phyloP scores from a whole-genome alignment of 169 alveolate genomes.

The Plasmodium adleri region DNA sequence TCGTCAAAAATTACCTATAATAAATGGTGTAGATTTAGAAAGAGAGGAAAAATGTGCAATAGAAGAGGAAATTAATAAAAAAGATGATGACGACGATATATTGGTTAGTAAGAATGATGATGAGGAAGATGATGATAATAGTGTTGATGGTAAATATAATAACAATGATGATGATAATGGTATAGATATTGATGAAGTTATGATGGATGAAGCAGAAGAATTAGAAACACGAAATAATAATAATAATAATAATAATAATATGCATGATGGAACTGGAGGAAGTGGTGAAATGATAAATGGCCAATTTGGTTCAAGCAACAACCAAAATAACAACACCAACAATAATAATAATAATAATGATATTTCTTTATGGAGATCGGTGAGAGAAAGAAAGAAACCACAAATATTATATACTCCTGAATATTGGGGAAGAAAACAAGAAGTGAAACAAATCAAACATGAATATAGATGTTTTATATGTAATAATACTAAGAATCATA shows the following conservation, averaged over 20 bases:
- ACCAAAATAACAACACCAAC: neutral
- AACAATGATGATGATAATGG: slow-evolving; percentile 77
- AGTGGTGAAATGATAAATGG: neutral
- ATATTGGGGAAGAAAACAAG: slow-evolving; percentile 85
- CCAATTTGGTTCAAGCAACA: neutral
- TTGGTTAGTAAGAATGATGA: slow-evolving; percentile 25
- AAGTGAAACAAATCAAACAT: slow-evolving; percentile 87
- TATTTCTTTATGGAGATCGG: slow-evolving; percentile 83
- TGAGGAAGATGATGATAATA: slow-evolving; percentile 53
- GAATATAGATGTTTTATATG: slow-evolving; percentile 92
- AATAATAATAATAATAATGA: slow-evolving; percentile 14
- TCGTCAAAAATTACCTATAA: slow-evolving; percentile 77
- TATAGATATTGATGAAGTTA: slow-evolving; percentile 82
- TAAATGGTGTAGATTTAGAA: slow-evolving; percentile 77
- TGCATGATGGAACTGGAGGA: neutral
- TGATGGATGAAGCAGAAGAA: slow-evolving; percentile 80
- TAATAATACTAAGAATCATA: slow-evolving; percentile 87
- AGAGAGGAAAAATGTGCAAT: slow-evolving; percentile 50
- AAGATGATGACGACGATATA: slow-evolving; percentile 40
- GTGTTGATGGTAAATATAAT: slow-evolving; percentile 47
- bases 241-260: slow-evolving; percentile 10
- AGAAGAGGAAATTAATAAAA: slow-evolving; percentile 75
- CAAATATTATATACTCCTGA: slow-evolving; percentile 85
- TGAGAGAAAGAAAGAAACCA: slow-evolving; percentile 85
- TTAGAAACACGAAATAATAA: slow-evolving; percentile 10